Evolutionary conservation across 2,329 filamentous ascomycete genomes (phyloP), one percentile per base, ranked within the genome.

Genomic region (Fusarium coffeatum): DNA sequence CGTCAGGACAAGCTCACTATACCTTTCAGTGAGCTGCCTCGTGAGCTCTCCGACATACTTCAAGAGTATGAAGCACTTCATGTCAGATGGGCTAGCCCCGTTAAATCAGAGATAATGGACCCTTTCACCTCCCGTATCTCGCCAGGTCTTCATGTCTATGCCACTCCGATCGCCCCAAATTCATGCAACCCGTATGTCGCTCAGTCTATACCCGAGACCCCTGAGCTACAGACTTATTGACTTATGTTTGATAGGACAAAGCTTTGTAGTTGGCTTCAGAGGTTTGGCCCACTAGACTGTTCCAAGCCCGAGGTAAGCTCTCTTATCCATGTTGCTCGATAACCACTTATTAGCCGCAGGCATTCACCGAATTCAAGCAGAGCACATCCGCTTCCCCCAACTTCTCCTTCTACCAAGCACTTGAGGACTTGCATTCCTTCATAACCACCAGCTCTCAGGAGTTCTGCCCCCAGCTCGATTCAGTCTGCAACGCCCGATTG

Each of bases 1-100:
- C 90, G 93, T 70, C 93, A 98, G 80, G 92, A 96, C 77, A 88
- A 91, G 64, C 80, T 95, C 71, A 97, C 93, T 1, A 80, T 96
- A 66, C 85, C 87, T 40, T 81, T 94, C 22, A 84, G 90, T 50
- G 93, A 97, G 82, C 85, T 98, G 42, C 92, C 93, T 7, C 76
- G 81, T 18, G 89, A 93, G 78, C 78, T 96, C 18, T 86, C 85
- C 63, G 79, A 85, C 27, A 80, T 91, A 16, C 82, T 97, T 27
- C 83, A 86, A 56, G 83, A 87, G 73, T 88, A 87, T 68, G 87
- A 91, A 73, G 90, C 93, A 78, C 81, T 98, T 43, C 92, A 95
- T 78, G 82, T 98, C 62, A 88, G 92, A 77, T 97, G 94, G 93
- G 86, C 88, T n/a, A 88, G 89, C 16, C 82, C 88, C 4, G 74